Base-by-base conservation (phyloP, 345 rosid genomes). In the Arabidopsis suecica region DNA sequence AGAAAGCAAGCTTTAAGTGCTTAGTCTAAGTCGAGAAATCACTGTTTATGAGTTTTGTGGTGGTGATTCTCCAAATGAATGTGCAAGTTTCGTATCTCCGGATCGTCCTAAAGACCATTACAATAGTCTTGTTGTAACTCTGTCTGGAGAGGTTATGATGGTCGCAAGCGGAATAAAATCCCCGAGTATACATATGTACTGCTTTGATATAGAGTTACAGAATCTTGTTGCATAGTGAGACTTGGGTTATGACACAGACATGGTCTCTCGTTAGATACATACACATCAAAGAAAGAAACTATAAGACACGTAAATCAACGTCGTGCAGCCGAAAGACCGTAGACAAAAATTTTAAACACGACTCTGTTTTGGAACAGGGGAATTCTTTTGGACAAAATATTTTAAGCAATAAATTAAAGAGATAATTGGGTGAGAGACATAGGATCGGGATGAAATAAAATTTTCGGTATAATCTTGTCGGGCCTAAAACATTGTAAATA, bases 1-100 rank as follows among this genome's bases (percentile, higher is more conserved):
- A 56, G 33, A 69, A 56, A 32, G 14, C 44, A 69, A 56, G 73
- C 64, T 69, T 42, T 69, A 69, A 33, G 73, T 69, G 2, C 61
- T 68, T 40, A 2, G 10, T 20, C 1, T 3, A 4, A 22, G 2
- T 37, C 5, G 33, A 34, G 2, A 6, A 6, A 36, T 51, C 36
- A 67, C 37, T 14, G 23, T 40, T 37, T 69, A 16, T 56, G 53
- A 56, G 42, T 55, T 69, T 30, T 32, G 13, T 14, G 7, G 54
- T 18, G 32, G 40, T 55, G 44, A 32, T 42, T 30, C 73, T 28
- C 64, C 42, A n/a, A 56, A 18, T 33, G 41, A 64, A 65, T 47
- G 55, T 65, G 69, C 9, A 30, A 65, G 34, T 53, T 25, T 53
- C 2, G 1, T 3, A 11, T 25, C 7, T 53, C 58, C 33, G 1